A percentile compares a stretch with the other conserved stretches of the same genome.
Conservation (phyloP, 768 basidiomycete genomes). For the Serendipita sp. region DNA sequence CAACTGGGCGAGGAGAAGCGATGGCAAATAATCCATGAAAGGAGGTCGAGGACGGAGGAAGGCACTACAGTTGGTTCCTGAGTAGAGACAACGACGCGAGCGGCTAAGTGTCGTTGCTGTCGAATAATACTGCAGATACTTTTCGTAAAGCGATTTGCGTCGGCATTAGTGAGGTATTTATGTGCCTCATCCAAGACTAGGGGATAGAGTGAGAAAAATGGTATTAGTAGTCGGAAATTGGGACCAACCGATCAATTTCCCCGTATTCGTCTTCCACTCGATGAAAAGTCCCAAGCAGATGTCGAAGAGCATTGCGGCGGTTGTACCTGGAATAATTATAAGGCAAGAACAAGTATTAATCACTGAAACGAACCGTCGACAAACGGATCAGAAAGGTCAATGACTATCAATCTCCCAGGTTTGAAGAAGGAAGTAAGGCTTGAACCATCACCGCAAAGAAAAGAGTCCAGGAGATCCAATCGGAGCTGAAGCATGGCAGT, state of each 20-base stretch:
- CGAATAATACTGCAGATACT: conserved; percentile 42
- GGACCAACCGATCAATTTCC: conserved; percentile 2
- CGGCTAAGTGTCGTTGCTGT: conserved; percentile 54
- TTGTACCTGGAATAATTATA: neutral
- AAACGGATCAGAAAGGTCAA: conserved; percentile 7
- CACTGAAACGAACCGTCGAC: neutral
- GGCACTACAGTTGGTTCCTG: conserved; percentile 68
- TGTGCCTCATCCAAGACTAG: conserved; percentile 57
- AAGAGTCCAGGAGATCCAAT: conserved; percentile 41
- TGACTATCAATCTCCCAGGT: conserved; percentile 2
- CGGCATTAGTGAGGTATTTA: conserved; percentile 46
- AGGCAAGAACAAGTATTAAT: neutral
- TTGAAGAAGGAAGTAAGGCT: neutral
- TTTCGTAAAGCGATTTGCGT: conserved; percentile 37
- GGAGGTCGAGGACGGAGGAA: conserved; percentile 47
- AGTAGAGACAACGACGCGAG: conserved; percentile 58
- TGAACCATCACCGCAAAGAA: conserved; percentile 24
- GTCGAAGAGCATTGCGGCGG: conserved; percentile 18
- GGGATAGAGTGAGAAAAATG: neutral
- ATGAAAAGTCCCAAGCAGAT: conserved; percentile 7
- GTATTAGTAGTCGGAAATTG: neutral
- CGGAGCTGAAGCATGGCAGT: conserved; percentile 42
- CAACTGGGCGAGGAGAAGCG: conserved; percentile 61
- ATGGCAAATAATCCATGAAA: conserved; percentile 47
- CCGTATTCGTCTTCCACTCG: neutral